These are phyloP conservation scores for Moricandia arvensis DNA, from an alignment of 345 rosid species.

Conservation along the genomic window DNA sequence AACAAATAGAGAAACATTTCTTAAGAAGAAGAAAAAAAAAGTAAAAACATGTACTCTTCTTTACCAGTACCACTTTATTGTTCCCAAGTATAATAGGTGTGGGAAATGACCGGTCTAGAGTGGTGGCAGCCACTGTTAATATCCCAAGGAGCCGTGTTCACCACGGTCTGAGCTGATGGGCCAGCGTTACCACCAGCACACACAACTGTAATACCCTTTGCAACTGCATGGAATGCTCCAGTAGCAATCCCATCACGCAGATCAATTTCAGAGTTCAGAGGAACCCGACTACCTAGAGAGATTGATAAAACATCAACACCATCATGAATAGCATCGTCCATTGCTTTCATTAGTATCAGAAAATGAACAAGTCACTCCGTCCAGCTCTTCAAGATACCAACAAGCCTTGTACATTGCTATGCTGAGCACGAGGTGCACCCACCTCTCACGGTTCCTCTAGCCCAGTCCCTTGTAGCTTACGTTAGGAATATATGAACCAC, in stretches of 20 bases:
- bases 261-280: slow-evolving; percentile 32
- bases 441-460: slow-evolving; percentile 43
- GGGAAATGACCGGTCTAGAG: slow-evolving; percentile 51
- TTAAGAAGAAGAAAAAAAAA: background rate
- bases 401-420: slow-evolving; percentile 54
- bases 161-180: slow-evolving; percentile 37
- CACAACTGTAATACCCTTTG: slow-evolving; percentile 40
- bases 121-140: slow-evolving; percentile 52
- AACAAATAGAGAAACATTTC: background rate
- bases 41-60: background rate
- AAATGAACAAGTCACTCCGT: slow-evolving; percentile 20
- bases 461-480: slow-evolving; percentile 44
- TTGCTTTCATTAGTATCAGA: slow-evolving; percentile 50
- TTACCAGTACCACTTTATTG: slow-evolving; percentile 34
- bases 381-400: slow-evolving; percentile 25
- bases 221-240: slow-evolving; percentile 53
- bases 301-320: slow-evolving; percentile 35
- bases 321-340: slow-evolving; percentile 53
- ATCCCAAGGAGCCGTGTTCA: slow-evolving; percentile 57
- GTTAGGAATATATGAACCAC: slow-evolving; percentile 37
- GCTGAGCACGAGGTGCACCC: slow-evolving; percentile 54
- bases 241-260: slow-evolving; percentile 38
- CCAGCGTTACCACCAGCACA: slow-evolving; percentile 39
- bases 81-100: slow-evolving; percentile 45
- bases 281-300: slow-evolving; percentile 13